Conservation (phyloP, 345 rosid genomes). For the Bretschneidera sinensis region DNA sequence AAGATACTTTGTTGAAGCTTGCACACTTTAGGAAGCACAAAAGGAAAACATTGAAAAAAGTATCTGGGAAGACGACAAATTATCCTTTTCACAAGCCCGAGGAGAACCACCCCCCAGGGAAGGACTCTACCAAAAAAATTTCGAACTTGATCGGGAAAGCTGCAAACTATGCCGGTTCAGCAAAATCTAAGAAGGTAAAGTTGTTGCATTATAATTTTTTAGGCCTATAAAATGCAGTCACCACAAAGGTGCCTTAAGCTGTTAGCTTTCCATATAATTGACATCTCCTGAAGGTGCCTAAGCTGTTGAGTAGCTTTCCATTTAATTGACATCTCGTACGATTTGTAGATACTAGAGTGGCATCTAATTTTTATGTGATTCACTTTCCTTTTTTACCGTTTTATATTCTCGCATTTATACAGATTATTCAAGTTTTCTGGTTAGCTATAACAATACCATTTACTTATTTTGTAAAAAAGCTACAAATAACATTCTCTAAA, state of each 20-base stretch:
- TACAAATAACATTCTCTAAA: no score
- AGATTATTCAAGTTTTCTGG: neutral
- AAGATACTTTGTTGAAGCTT: conserved; percentile 79
- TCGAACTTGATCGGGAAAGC: conserved; percentile 87
- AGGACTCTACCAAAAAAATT: conserved; percentile 77
- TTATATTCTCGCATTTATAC: neutral
- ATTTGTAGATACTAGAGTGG: neutral
- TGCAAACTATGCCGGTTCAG: conserved; percentile 73
- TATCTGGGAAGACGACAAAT: conserved; percentile 57
- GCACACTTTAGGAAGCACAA: conserved; percentile 87
- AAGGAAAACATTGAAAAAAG: conserved; percentile 72
- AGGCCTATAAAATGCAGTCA: no score
- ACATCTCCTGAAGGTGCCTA: no score
- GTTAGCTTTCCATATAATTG: no score
- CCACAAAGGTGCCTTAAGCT: no score
- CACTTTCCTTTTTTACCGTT: neutral
- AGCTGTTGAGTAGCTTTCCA: neutral
- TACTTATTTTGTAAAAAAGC: no score
- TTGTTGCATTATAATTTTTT: no score
- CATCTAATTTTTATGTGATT: neutral
- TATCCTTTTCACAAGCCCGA: conserved; percentile 94
- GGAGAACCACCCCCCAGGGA: conserved; percentile 87
- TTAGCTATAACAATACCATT: neutral
- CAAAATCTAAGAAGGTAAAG: conserved; percentile 82
- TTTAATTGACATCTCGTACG: neutral